Percentiles rank a stretch among this genome's conserved stretches.
Evolutionary conservation across 2,329 filamentous ascomycete genomes (phyloP).

Genomic region (Claviceps spartinae): DNA sequence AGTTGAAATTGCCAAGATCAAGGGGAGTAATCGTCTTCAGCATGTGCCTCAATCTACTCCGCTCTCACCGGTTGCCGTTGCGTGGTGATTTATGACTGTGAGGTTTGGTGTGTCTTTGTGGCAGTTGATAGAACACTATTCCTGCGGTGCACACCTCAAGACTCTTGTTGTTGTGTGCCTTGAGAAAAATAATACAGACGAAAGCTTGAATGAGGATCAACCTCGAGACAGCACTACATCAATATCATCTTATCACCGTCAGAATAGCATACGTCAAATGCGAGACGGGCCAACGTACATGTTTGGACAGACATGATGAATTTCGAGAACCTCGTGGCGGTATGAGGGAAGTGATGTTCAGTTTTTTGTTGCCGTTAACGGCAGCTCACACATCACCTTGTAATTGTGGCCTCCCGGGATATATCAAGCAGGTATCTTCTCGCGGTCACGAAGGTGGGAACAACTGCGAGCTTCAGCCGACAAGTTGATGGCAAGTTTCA

Average conservation of each 20-base stretch:
- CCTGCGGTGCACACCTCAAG: not conserved
- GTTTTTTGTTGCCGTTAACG: not conserved
- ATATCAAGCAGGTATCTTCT: not conserved
- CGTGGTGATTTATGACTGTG: not conserved
- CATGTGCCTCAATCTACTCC: not conserved
- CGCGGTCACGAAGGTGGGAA: not conserved
- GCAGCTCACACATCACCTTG: not conserved
- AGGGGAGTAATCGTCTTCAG: too few species aligned
- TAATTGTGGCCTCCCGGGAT: not conserved
- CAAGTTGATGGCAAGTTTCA: not conserved
- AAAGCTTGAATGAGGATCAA: slow-evolving; percentile 10
- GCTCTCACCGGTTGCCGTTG: not conserved
- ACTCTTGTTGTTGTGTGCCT: not conserved
- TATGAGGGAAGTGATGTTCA: not conserved
- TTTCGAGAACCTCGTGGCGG: not conserved
- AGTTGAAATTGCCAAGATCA: not conserved
- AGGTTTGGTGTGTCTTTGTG: not conserved
- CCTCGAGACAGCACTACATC: not conserved
- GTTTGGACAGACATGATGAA: slow-evolving; percentile 1
- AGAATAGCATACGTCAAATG: not conserved
- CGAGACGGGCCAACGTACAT: not conserved
- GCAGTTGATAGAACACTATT: not conserved
- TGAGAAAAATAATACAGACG: not conserved
- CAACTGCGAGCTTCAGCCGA: not conserved
- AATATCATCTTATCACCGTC: not conserved